Conservation (phyloP, 2,329 filamentous ascomycete species). For the Aspergillus quadrilineatus region DNA sequence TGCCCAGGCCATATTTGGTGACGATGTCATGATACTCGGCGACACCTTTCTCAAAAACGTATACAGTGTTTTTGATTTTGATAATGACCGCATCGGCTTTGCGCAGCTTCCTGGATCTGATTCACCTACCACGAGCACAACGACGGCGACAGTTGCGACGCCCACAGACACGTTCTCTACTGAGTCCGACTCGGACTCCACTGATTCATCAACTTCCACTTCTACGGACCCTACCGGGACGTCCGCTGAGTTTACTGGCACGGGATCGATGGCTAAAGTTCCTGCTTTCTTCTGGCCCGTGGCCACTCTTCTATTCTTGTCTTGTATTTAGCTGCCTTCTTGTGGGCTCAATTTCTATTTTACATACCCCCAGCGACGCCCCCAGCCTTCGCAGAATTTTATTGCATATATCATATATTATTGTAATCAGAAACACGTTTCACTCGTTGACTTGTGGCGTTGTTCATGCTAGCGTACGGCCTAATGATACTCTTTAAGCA, state of each 20-base stretch:
- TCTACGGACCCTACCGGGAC: conserved; percentile 9
- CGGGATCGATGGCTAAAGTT: conserved; percentile 10
- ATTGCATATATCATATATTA: conserved; percentile 4
- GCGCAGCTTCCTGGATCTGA: conserved; percentile 21
- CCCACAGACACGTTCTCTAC: conserved; percentile 17
- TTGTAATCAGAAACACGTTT: conserved; percentile 12
- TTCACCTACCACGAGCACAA: conserved; percentile 9
- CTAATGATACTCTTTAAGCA: not conserved
- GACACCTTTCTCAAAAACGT: conserved; percentile 89
- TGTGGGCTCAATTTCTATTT: not conserved
- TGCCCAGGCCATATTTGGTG: conserved; percentile 65
- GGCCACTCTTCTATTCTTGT: conserved; percentile 14
- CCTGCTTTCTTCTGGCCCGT: conserved; percentile 20
- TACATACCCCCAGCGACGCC: not conserved
- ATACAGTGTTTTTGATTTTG: conserved; percentile 79
- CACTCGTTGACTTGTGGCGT: conserved; percentile 7
- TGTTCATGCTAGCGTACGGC: not conserved
- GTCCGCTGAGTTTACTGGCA: conserved; percentile 10
- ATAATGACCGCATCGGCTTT: conserved; percentile 48
- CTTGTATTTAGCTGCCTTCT: conserved; percentile 16
- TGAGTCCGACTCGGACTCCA: conserved; percentile 15
- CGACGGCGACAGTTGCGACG: conserved; percentile 16
- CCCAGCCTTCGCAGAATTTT: not conserved
- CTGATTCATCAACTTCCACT: conserved; percentile 12
- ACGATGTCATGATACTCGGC: conserved; percentile 72